Evolutionary conservation across 306 rosid species (phyloP), one percentile per base, ranked within the genome.

Genomic region (Lathyrus oleraceus): DNA sequence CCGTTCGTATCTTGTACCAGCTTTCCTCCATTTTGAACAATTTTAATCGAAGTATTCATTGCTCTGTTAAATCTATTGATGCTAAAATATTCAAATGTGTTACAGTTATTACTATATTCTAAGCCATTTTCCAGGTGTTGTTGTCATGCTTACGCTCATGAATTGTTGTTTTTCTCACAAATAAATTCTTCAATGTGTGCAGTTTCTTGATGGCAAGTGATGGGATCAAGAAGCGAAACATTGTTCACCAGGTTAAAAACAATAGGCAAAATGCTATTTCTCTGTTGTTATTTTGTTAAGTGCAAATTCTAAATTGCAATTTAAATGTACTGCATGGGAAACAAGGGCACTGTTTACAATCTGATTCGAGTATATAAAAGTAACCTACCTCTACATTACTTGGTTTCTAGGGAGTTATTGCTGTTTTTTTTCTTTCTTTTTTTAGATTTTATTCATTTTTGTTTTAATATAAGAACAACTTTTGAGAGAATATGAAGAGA

Each of bases 171-270:
- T 76, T 47, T 84, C 48, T 83, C 69, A 79, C 48, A 69, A 67
- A 76, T 54, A 62, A 67, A 53, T 19, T 75, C 45, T 82, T 74
- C 45, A 47, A 71, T 60, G 28, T 71, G 76, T 83, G 61, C 40
- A 93, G 98, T 58, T 93, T 93, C 85, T 81, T 93, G 96, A 93
- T 85, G 87, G 97, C 98, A 15, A 81, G 98, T 51, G 97, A 93
- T 53, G 98, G 98, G 77, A 90, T 93, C 79, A 93, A 93, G 86
- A 87, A 87, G 68, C 78, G 94, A 4, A 84, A 79, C 58, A 64
- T 80, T 64, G 79, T 90, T 79, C 85, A 86, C 70, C 87, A 88
- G 97, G 98, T 93, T 61, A 27, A 48, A 35, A 67, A 61, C 66
- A 17, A 39, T 53, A 45, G 35, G 2, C 39, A 35, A 7, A 47